Percentiles rank a stretch among this genome's conserved stretches.
These are phyloP conservation scores for Penicillium canariense DNA, from an alignment of 495 filamentous ascomycete genomes.

Conservation along the genomic window DNA sequence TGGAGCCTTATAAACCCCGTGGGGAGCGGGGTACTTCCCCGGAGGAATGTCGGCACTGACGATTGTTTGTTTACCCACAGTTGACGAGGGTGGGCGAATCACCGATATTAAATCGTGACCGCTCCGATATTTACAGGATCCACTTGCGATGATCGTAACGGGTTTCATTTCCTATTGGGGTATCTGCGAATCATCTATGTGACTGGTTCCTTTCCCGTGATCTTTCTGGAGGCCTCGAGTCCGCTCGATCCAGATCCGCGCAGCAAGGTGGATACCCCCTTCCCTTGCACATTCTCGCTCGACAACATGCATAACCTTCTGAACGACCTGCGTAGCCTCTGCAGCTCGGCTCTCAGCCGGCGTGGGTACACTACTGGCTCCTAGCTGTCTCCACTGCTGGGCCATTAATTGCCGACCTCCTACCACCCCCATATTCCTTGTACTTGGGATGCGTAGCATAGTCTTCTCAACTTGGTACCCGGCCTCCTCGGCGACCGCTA, in stretches of 20 bases:
- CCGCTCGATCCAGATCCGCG: constrained; percentile 46
- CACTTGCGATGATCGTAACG: background rate
- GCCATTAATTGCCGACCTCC: constrained; percentile 46
- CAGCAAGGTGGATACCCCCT: constrained; percentile 34
- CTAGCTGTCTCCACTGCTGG: constrained; percentile 15
- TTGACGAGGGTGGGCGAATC: background rate
- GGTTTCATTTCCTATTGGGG: background rate
- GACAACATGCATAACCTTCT: constrained; percentile 32
- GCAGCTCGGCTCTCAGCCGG: background rate
- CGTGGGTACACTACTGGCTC: background rate
- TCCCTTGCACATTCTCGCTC: constrained; percentile 42
- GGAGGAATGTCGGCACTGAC: constrained; percentile 5
- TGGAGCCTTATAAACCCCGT: constrained; percentile 11
- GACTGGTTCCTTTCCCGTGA: constrained; percentile 4
- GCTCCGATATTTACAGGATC: background rate
- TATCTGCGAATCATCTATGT: constrained; percentile 8
- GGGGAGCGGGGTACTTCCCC: constrained; percentile 6
- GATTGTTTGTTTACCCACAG: background rate
- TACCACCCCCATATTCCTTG: constrained; percentile 77
- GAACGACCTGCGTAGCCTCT: constrained; percentile 1
- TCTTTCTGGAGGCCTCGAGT: constrained; percentile 34
- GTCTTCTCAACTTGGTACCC: constrained; percentile 79
- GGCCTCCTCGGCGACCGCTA: constrained; percentile 60
- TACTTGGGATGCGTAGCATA: constrained; percentile 83
- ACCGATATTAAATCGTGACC: constrained; percentile 12